Evolutionary conservation across 2,329 filamentous ascomycete species (phyloP).

Genomic region (Cryphonectria naterciae): DNA sequence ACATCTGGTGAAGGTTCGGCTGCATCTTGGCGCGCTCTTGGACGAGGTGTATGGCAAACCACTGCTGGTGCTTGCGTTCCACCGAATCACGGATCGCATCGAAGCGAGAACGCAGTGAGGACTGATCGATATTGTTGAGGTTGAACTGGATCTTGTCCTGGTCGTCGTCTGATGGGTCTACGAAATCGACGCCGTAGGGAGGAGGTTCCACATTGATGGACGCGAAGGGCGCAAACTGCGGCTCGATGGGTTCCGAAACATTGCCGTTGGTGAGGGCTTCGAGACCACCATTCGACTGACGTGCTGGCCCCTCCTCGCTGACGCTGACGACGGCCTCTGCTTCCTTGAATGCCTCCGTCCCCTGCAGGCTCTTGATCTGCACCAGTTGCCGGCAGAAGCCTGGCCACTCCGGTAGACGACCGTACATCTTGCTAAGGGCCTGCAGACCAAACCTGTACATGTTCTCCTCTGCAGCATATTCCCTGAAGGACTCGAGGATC

Average conservation of each 20-base stretch:
- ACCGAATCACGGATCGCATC: conserved; percentile 79
- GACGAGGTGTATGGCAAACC: conserved; percentile 95
- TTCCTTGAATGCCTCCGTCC: conserved; percentile 82
- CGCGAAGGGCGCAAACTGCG: conserved; percentile 71
- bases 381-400: conserved; percentile 86
- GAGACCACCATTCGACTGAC: conserved; percentile 57
- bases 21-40: conserved; percentile 97
- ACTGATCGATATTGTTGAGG: conserved; percentile 92
- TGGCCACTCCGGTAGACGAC: conserved; percentile 90
- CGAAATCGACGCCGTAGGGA: conserved; percentile 65
- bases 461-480: conserved; percentile 78
- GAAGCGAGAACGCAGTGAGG: conserved; percentile 84
- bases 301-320: conserved; percentile 63
- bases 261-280: conserved; percentile 72
- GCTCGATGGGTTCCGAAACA: conserved; percentile 56
- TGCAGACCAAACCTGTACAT: conserved; percentile 99
- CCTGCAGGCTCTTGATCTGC: conserved; percentile 78
- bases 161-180: conserved; percentile 81
- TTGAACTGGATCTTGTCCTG: conserved; percentile 96
- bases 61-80: conserved; percentile 83
- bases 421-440: conserved; percentile 85
- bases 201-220: conserved; percentile 78
- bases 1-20: conserved; percentile 93
- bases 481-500: conserved; percentile 94
- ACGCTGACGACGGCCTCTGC: conserved; percentile 80